Evolutionary conservation across 805 yeast genomes (phyloP).

Genomic region (Suhomyces sp.): DNA sequence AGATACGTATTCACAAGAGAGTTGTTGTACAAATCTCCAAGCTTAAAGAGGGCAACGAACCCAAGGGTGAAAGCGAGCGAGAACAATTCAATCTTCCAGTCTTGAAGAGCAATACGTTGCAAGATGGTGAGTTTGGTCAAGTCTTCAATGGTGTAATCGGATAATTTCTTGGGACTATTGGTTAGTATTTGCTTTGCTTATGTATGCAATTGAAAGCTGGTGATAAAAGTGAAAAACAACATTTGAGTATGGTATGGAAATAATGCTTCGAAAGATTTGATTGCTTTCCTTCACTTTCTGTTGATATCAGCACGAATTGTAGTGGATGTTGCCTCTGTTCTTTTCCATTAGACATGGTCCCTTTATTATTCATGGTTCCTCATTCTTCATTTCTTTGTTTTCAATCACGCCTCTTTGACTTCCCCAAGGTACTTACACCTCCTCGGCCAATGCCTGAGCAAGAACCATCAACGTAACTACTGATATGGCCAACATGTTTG

Average conservation of each 20-base stretch:
- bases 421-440: constrained; percentile 3
- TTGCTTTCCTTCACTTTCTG: too few relatives aligned
- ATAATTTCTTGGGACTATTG: constrained; percentile 12
- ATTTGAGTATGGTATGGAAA: too few relatives aligned
- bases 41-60: constrained; percentile 50
- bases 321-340: too few relatives aligned
- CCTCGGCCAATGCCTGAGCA: constrained; percentile 1
- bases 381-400: too few relatives aligned
- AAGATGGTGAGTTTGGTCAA: constrained; percentile 56
- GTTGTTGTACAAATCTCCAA: constrained; percentile 63
- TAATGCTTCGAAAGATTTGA: too few relatives aligned
- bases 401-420: too few relatives aligned
- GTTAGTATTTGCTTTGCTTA: too few relatives aligned
- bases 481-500: constrained; percentile 1
- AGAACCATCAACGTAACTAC: not conserved
- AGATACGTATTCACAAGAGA: constrained; percentile 55
- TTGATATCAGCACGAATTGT: too few relatives aligned
- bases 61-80: constrained; percentile 51
- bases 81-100: constrained; percentile 74
- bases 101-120: constrained; percentile 58
- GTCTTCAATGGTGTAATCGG: constrained; percentile 46
- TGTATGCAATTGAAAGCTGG: not conserved
- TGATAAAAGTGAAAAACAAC: too few relatives aligned
- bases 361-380: too few relatives aligned
- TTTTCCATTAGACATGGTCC: too few relatives aligned